Conservation (phyloP, 2,329 filamentous ascomycete species). For the Colletotrichum incanum region DNA sequence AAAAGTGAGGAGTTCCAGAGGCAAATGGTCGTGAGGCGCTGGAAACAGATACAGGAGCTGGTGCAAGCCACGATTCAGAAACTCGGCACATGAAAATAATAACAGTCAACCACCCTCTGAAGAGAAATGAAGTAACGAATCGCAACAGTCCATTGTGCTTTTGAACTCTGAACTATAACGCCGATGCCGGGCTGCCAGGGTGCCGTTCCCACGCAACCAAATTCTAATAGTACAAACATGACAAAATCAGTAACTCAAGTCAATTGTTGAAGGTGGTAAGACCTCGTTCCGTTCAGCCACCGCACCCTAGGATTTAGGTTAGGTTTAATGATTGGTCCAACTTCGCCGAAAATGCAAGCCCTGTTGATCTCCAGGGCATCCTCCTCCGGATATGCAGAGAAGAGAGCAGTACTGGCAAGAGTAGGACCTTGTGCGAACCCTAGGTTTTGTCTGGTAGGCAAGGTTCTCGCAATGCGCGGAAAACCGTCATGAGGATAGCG, state of each 20-base stretch:
- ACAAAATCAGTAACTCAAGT: constrained; percentile 4
- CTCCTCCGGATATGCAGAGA: neutral
- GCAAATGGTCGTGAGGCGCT: constrained; percentile 56
- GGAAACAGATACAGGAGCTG: constrained; percentile 60
- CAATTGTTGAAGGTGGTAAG: neutral
- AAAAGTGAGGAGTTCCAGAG: constrained; percentile 54
- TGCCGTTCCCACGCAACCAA: constrained; percentile 12
- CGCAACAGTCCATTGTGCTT: constrained; percentile 3
- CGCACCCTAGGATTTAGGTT: neutral
- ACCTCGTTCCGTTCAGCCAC: constrained; percentile 12
- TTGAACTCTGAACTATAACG: constrained; percentile 35
- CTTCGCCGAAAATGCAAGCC: neutral
- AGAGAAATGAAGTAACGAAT: constrained; percentile 5
- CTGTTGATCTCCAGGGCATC: neutral
- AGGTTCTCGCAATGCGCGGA: neutral
- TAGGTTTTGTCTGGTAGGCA: too few species aligned
- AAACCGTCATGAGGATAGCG: neutral
- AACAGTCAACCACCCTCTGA: neutral
- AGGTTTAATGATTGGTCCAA: neutral
- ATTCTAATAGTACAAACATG: constrained; percentile 40
- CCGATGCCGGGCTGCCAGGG: constrained; percentile 19
- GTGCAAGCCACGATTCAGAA: constrained; percentile 55
- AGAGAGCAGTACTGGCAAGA: neutral
- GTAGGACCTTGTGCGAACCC: neutral
- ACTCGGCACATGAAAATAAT: constrained; percentile 18